phyloP scores from a whole-genome alignment of 345 rosid species.

The Euclidium syriacum region DNA sequence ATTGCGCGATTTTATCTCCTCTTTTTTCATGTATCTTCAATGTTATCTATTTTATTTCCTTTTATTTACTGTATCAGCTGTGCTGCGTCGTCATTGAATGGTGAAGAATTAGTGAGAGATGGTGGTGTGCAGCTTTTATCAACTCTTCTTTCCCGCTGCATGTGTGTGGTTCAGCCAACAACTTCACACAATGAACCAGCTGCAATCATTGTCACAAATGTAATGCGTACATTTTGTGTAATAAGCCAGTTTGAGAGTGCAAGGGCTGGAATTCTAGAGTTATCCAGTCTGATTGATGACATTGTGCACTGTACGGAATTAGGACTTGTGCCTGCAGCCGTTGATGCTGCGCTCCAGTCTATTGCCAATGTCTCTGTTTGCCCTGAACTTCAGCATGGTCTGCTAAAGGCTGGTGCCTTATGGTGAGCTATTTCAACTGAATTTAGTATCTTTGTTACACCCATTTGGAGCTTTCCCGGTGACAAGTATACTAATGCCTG shows the following conservation, averaged over 20 bases:
- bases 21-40: constrained; percentile 10
- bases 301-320: constrained; percentile 93
- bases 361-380: constrained; percentile 81
- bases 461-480: background rate
- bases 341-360: constrained; percentile 88
- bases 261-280: constrained; percentile 67
- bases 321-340: constrained; percentile 88
- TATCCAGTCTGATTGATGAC: constrained; percentile 74
- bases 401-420: constrained; percentile 86
- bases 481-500: constrained; percentile 1
- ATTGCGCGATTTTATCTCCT: constrained; percentile 3
- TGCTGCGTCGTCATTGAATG: constrained; percentile 94
- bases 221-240: constrained; percentile 80
- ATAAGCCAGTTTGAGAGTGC: constrained; percentile 94
- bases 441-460: background rate
- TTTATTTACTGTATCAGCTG: constrained; percentile 46
- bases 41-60: constrained; percentile 7
- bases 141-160: constrained; percentile 88
- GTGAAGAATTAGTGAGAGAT: constrained; percentile 97
- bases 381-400: constrained; percentile 70
- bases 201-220: constrained; percentile 87
- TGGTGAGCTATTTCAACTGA: constrained; percentile 49
- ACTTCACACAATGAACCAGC: constrained; percentile 87
- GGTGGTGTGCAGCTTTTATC: constrained; percentile 90
- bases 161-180: constrained; percentile 93